Evolutionary conservation across 2,329 filamentous ascomycete genomes (phyloP), one percentile per base, ranked within the genome.

Genomic region (Cordyceps cateniannulata): DNA sequence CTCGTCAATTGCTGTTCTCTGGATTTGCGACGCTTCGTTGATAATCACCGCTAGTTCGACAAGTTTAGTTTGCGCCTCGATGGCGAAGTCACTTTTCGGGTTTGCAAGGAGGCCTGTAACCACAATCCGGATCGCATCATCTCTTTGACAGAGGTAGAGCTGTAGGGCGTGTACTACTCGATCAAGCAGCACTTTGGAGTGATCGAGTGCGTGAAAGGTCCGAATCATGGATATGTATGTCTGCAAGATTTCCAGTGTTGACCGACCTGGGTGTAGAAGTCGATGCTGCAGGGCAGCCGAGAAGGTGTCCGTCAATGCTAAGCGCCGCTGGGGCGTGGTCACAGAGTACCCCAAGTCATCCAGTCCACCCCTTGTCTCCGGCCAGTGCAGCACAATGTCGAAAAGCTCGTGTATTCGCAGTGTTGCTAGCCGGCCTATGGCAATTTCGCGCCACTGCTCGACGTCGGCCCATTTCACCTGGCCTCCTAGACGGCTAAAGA

Each of bases 211-310:
- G 68, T 90, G 87, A 65, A 93, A 91, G 0, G 88, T 86, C 62
- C 85, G 84, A 63, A 93, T 93, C 76, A 93, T 88, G 64, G 84
- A 86, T 62, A 93, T 90, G 71, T 93, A 93, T 3, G 88, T 85
- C 66, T 87, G 85, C 54, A 93, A 72, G 38, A 93, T 91, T 63
- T 90, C 85, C 3, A 89, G 80, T 1, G 90, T 93, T 20, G 88
- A 91, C 45, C 87, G 82, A 3, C 89, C 90, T 1, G 90, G 86
- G 68, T 93, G 89, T 12, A 95, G 76, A 8, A 96, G 75, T 16
- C 88, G 83, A 57, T 77, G 81, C 62, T 85, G 84, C 20, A 93
- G 73, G 12, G 87, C 82, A 9, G 80, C 76, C 1, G 86, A 84
- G 71, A 93, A 93, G 42, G 80, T 81, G 47, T 85, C 82, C 1